Evolutionary conservation across 768 basidiomycete species (phyloP), one percentile per base, ranked within the genome.

Genomic region (Gyrodon lividus): DNA sequence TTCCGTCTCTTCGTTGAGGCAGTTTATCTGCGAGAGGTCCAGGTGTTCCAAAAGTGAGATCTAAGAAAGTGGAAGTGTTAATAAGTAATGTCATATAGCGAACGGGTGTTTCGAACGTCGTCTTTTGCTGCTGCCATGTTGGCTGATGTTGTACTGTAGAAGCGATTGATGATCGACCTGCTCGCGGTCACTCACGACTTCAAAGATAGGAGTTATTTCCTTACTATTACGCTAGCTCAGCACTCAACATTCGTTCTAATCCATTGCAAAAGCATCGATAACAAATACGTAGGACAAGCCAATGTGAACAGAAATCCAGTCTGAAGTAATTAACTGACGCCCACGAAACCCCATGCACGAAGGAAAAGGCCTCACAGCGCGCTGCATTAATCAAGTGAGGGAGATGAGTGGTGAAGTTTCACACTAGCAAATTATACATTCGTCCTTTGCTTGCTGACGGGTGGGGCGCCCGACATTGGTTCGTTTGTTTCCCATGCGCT

Each of bases 381-480:
- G 28, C 3, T 28, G 41, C 59, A 63, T 62, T 56, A 59, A 39
- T 40, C 12, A 30, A 51, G 19, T 37, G 42, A 44, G 5, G 33
- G 6, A 26, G 42, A 24, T 40, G 26, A 54, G 43, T 38, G 38
- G 48, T 41, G 59, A 53, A 53, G 13, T 19, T 19, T 13, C 20
- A 20, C 35, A 28, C 67, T 74, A 86, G 61, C 84, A 82, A 52
- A 97, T 85, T 49, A 92, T 82, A 76, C 95, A 95, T 64, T 98
- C 96, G 51, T 93, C 90, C 71, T 89, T 87, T 12, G 96, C 94
- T 64, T 98, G 84, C 65, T 95, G 88, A 51, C 96, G 80, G 17
- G 96, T 98, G 31, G 96, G 94, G 55, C 95, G 82, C 16, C 84
- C 83, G 45, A 85, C 79, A 57, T 88, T 86, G 41, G 78, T 77